Base-by-base conservation (phyloP, 352 stramenopile species). In the Phytophthora ramorum region DNA sequence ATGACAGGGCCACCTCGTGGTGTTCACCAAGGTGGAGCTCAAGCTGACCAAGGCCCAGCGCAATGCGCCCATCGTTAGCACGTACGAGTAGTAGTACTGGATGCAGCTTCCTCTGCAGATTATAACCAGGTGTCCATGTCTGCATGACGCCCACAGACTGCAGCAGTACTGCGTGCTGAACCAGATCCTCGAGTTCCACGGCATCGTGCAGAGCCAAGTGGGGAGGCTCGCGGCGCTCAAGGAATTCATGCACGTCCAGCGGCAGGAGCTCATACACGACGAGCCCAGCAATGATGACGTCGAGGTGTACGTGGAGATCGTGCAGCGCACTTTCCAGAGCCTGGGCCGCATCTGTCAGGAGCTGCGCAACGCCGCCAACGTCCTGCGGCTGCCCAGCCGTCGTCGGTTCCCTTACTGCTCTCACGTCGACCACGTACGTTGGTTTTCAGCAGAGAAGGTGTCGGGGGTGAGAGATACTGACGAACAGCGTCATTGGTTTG, bases 151-250 rank as follows among this genome's bases (percentile, higher is more conserved):
- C 30, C 32, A 4, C 58, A 94, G 86, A 20, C 65, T 94, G 54
- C 80, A 92, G 60, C 82, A 94, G 38, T 94, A 92, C 61, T 92
- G 83, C 63, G 83, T 94, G 56, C 65, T 94, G 35, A 89, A 92
- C 68, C 86, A 94, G 70, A 92, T 94, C 60, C 78, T 94, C 47
- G 86, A 94, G 71, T 92, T 94, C 61, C 84, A 94, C 58, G 74
- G 77, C 51, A 76, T 86, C 45, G 61, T 89, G 48, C 84, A 91
- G 66, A 68, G 75, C 19, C 82, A 90, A 71, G 61, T 89, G 52
- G 73, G 69, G 7, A 66, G 64, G 5, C 69, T 93, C 32, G 71
- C 75, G 19, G 58, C 70, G 16, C 70, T 91, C 26, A 86, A 84
- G 62, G 58, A 73, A 7, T 90, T 88, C 28, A 56, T 91, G 34